Evolutionary conservation across 208 protist species (phyloP).

Genomic region (Phytomonas francai): DNA sequence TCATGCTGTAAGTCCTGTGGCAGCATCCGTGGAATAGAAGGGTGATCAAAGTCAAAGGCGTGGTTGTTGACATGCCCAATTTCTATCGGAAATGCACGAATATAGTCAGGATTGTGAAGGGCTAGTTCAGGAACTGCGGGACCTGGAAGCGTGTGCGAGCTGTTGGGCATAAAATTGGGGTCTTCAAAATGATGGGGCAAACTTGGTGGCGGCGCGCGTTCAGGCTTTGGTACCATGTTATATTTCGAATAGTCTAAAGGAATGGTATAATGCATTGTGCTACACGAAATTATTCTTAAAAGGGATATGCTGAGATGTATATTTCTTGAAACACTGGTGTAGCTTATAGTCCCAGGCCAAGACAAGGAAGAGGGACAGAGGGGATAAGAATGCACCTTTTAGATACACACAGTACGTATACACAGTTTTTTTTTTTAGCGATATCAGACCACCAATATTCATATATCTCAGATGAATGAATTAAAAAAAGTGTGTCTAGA

Average conservation of each 20-base stretch:
- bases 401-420: not conserved
- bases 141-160: slow-evolving; percentile 5
- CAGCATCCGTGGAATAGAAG: slow-evolving; percentile 62
- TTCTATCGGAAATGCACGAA: slow-evolving; percentile 17
- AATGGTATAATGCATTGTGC: not conserved
- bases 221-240: slow-evolving; percentile 4
- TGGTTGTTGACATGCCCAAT: slow-evolving; percentile 16
- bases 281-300: slow-evolving; percentile 2
- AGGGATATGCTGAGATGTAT: not conserved
- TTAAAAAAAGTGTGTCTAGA: not conserved
- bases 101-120: slow-evolving; percentile 14
- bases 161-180: slow-evolving; percentile 13
- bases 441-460: not conserved
- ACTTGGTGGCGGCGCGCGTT: slow-evolving; percentile 14
- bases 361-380: not conserved
- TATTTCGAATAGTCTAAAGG: not conserved
- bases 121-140: slow-evolving; percentile 10
- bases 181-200: slow-evolving; percentile 54
- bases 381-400: not conserved
- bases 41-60: slow-evolving; percentile 33
- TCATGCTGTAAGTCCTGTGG: slow-evolving; percentile 55
- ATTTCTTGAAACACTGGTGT: not conserved
- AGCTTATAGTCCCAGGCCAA: not conserved
- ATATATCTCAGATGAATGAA: not conserved
- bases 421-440: not conserved